These are phyloP conservation scores for Cornus kousa DNA, from an alignment of 148 eudicot genomes.

Conservation along the genomic window DNA sequence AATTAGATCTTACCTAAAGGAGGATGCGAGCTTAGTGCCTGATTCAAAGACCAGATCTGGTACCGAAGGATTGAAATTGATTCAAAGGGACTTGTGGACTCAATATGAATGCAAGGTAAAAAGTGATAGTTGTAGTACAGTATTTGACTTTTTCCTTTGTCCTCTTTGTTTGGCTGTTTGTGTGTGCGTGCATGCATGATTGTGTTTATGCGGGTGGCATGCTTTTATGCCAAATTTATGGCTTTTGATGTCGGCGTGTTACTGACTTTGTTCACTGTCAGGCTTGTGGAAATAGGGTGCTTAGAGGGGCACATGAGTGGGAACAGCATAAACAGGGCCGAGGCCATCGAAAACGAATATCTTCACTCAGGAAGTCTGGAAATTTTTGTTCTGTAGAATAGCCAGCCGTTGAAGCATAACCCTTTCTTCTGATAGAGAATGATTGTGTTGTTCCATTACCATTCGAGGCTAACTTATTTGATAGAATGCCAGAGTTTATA, in stretches of 20 bases:
- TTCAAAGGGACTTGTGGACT: conserved; percentile 77
- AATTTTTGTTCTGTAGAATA: conserved; percentile 18
- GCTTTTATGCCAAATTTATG: not conserved
- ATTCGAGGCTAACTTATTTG: too few species aligned
- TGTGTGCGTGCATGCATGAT: not conserved
- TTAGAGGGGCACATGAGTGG: conserved; percentile 89
- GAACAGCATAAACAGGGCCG: conserved; percentile 88
- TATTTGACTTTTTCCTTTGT: too few species aligned
- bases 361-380: conserved; percentile 48
- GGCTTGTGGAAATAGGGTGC: conserved; percentile 84
- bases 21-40: conserved; percentile 20
- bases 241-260: not conserved
- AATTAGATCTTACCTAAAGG: conserved; percentile 47
- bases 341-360: conserved; percentile 66
- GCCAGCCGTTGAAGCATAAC: not conserved
- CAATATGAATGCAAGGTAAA: conserved; percentile 72
- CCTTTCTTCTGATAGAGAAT: not conserved
- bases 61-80: conserved; percentile 28
- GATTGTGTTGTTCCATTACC: too few species aligned
- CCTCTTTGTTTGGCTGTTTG: not conserved
- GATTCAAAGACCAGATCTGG: conserved; percentile 18
- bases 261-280: conserved; percentile 19
- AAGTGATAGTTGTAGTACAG: not conserved
- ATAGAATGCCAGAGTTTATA: too few species aligned
- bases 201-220: not conserved